Conservation (phyloP, 129 eudicot species). For the Pseudognaphalium luteoalbum region DNA sequence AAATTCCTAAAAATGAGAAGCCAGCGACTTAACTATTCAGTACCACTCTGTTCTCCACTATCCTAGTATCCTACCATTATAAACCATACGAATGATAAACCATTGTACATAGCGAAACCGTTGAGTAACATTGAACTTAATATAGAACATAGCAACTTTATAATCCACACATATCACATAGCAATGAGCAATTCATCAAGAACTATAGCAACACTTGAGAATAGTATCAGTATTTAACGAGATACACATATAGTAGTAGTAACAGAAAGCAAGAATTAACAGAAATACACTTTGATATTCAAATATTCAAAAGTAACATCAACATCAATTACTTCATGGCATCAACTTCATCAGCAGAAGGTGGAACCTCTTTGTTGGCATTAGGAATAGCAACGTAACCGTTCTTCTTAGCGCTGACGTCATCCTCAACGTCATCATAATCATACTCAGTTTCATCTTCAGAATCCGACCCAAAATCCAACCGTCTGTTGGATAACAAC, state of each 20-base stretch:
- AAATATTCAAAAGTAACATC: slow-evolving; percentile 8
- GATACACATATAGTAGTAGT: slow-evolving; percentile 18
- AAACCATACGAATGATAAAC: neutral
- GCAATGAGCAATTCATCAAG: neutral
- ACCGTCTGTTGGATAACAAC: slow-evolving; percentile 39
- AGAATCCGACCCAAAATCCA: slow-evolving; percentile 41
- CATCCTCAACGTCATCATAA: slow-evolving; percentile 28
- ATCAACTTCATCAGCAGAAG: slow-evolving; percentile 38
- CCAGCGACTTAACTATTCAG: neutral
- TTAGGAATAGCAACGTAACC: slow-evolving; percentile 57
- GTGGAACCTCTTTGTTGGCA: slow-evolving; percentile 30
- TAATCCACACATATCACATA: neutral
- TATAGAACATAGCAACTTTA: neutral
- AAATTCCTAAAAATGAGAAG: neutral
- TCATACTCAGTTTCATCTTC: slow-evolving; percentile 44
- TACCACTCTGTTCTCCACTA: neutral
- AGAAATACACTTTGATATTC: slow-evolving; percentile 15
- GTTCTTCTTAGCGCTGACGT: slow-evolving; percentile 43
- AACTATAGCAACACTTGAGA: slow-evolving; percentile 16
- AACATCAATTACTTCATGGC: slow-evolving; percentile 28
- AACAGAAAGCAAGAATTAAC: slow-evolving; percentile 30
- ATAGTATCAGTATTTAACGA: neutral
- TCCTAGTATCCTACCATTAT: neutral
- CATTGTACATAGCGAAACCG: neutral
- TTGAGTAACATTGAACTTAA: neutral